phyloP scores from a whole-genome alignment of 2,329 filamentous ascomycete genomes.

The Trichoderma pleuroti region DNA sequence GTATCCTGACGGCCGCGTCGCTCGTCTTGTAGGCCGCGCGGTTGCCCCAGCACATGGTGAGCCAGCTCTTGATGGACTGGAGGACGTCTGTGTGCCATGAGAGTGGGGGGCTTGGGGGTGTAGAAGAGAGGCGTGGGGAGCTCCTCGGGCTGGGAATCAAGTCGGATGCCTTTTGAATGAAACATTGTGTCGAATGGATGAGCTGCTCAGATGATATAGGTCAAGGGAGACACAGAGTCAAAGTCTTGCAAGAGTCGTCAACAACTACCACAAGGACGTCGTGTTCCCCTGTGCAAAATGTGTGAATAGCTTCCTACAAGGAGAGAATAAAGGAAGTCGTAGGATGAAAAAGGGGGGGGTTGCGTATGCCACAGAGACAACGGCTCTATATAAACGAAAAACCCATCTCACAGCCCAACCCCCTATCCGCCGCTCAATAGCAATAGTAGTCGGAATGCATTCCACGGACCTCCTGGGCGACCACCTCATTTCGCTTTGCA shows the following conservation, averaged over 20 bases:
- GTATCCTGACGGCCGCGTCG: not conserved
- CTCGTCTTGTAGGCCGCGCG: not conserved
- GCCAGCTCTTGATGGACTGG: constrained; percentile 16
- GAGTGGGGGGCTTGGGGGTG: not conserved
- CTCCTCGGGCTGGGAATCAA: not conserved
- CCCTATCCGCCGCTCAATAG: not conserved
- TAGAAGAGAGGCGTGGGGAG: not conserved
- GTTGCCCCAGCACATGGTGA: constrained; percentile 20
- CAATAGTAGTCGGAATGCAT: not conserved
- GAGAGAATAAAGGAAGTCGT: not conserved
- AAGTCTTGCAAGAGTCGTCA: not conserved
- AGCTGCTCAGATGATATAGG: not conserved
- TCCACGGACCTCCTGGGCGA: constrained; percentile 1
- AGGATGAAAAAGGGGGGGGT: not conserved
- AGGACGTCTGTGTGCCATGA: constrained; percentile 4
- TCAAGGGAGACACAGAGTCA: not conserved
- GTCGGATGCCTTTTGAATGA: constrained; percentile 3
- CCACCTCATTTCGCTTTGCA: constrained; percentile 8
- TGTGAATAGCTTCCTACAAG: not conserved
- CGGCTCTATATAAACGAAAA: not conserved
- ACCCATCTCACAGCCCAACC: not conserved
- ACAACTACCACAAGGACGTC: not conserved
- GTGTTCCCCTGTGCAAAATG: not conserved
- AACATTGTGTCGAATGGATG: not conserved
- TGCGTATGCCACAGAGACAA: not conserved